phyloP scores from a whole-genome alignment of 306 rosid genomes.

The Vachellia pachyceras region DNA sequence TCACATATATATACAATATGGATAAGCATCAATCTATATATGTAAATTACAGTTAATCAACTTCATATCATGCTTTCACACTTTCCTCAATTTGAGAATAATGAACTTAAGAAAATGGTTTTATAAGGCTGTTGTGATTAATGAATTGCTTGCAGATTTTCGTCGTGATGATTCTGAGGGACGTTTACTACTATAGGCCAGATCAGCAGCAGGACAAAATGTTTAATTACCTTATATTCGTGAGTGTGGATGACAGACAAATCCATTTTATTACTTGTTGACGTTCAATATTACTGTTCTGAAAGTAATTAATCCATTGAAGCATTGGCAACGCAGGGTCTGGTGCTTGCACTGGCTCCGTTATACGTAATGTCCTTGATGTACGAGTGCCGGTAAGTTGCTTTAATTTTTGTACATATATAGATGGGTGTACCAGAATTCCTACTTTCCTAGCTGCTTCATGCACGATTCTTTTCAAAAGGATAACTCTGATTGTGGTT shows the following conservation, averaged over 20 bases:
- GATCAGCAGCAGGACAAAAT: neutral
- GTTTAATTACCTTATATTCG: neutral
- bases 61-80: neutral
- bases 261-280: neutral
- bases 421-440: neutral
- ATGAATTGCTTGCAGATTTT: conserved; percentile 30
- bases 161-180: conserved; percentile 1
- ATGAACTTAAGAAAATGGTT: neutral
- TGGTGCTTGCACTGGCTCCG: neutral
- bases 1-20: neutral
- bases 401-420: too few species aligned
- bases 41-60: neutral
- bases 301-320: neutral
- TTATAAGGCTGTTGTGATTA: too few species aligned
- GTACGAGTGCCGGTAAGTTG: neutral
- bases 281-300: neutral
- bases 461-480: neutral
- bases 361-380: neutral
- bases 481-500: neutral
- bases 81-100: neutral
- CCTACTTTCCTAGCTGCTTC: neutral
- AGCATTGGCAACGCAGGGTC: neutral
- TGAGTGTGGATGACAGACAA: neutral
- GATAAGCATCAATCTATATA: neutral
- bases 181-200: neutral